Evolutionary conservation across 2,329 filamentous ascomycete species (phyloP), one percentile per base, ranked within the genome.

Genomic region (Lizonia empirigonia): DNA sequence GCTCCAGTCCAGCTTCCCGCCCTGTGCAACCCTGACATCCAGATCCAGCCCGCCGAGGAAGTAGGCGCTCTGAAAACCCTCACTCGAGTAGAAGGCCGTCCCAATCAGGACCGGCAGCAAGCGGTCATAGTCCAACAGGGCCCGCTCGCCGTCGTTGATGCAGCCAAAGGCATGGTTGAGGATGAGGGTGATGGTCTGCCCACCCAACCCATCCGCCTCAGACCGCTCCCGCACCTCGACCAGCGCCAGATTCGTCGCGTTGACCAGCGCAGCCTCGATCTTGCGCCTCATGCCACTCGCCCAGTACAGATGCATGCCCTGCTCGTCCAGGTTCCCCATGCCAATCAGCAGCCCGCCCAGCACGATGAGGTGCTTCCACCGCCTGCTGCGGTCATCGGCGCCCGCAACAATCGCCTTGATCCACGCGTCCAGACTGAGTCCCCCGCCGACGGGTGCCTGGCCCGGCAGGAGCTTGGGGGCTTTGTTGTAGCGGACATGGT

Each of bases 331-430:
- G 29, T 55, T 67, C 3, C 64, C 87, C 66, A 92, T 87, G 7
- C 90, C 91, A 67, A 93, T 82, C 50, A 96, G 74, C 18, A 96
- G 77, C 3, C 91, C 92, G 0, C 86, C 86, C 7, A 96, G 81
- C 5, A 92, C 82, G n/a, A 96, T 78, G 23, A 91, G 74, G 71
- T 96, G 91, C 71, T 91, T 87, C 91, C 91, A 96, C 65, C 90
- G 79, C 15, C 80, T 82, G 23, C 78, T 86, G 61, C 78, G 80
- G 35, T 82, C 84, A 64, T 86, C 82, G 13, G 84, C 84, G 7
- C 84, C 84, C 32, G 77, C 78, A 2, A 83, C 78, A 2, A 85
- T 76, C 1, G 84, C 83, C 56, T 78, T 79, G 19, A 82, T 74
- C 85, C 84, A 86, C 38, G 81, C 80, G 37, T 83, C 79, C 13